Conservation (phyloP, 176 grass and related monocot genomes). For the Miscanthus lutarioriparius region DNA sequence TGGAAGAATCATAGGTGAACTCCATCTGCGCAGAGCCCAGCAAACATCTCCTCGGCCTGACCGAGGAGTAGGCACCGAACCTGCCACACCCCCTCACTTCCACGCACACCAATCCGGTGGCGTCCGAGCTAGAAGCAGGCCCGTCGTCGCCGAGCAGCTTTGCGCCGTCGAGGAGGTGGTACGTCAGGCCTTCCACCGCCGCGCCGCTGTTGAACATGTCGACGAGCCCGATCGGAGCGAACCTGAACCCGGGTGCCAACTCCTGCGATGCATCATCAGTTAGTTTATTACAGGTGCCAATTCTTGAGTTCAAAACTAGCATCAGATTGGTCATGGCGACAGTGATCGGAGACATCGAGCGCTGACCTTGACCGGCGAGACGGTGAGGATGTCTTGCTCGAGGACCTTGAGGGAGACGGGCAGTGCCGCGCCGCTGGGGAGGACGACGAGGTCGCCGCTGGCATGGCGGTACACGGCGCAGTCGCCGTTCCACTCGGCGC, state of each 20-base stretch:
- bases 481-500: slow-evolving; percentile 70
- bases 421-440: slow-evolving; percentile 42
- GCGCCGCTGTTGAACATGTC: slow-evolving; percentile 93
- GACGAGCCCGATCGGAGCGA: slow-evolving; percentile 65
- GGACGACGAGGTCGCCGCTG: slow-evolving; percentile 42
- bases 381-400: slow-evolving; percentile 70
- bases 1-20: slow-evolving; percentile 64
- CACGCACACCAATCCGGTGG: slow-evolving; percentile 59
- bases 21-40: slow-evolving; percentile 49
- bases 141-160: neutral
- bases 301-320: too few relatives aligned
- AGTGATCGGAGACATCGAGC: too few relatives aligned
- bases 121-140: slow-evolving; percentile 12
- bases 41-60: slow-evolving; percentile 55
- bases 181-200: slow-evolving; percentile 69
- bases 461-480: slow-evolving; percentile 64
- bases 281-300: too few relatives aligned
- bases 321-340: neutral
- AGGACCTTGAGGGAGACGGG: slow-evolving; percentile 76
- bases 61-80: slow-evolving; percentile 69
- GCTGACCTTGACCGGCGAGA: slow-evolving; percentile 79
- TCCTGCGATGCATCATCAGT: slow-evolving; percentile 46
- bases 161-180: slow-evolving; percentile 43
- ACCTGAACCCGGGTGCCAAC: slow-evolving; percentile 61
- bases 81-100: slow-evolving; percentile 75